phyloP scores from a whole-genome alignment of 2,329 filamentous ascomycete genomes.

The Penicillium glabrum region DNA sequence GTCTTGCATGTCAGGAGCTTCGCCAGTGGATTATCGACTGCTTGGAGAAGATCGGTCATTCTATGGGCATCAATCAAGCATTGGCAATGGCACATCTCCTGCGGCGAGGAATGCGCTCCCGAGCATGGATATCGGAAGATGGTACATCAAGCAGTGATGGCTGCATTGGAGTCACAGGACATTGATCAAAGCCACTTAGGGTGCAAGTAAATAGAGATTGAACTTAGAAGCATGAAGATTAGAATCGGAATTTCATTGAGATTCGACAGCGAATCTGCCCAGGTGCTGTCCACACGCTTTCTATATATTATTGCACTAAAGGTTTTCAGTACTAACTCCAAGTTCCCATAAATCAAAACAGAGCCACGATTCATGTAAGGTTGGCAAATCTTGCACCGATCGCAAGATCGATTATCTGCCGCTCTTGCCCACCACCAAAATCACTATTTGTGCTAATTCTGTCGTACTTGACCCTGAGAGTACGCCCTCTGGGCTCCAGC shows the following conservation, averaged over 20 bases:
- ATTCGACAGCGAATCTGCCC: no score
- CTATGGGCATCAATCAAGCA: conserved; percentile 11
- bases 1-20: background rate
- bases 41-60: conserved; percentile 11
- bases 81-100: conserved; percentile 10
- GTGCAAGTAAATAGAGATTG: background rate
- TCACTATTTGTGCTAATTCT: background rate
- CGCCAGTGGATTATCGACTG: conserved; percentile 6
- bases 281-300: no score
- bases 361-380: background rate
- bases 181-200: background rate
- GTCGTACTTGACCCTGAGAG: background rate
- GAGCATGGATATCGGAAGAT: conserved; percentile 1
- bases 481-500: background rate
- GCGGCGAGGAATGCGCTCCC: background rate
- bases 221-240: background rate
- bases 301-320: no score
- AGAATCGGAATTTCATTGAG: no score
- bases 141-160: background rate
- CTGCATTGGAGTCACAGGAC: background rate
- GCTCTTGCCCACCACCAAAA: background rate
- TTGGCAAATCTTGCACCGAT: background rate
- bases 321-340: no score
- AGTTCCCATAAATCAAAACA: background rate
- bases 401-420: background rate